These are phyloP conservation scores for Dendryphion nanum DNA, from an alignment of 2,329 filamentous ascomycete species.

Conservation along the genomic window DNA sequence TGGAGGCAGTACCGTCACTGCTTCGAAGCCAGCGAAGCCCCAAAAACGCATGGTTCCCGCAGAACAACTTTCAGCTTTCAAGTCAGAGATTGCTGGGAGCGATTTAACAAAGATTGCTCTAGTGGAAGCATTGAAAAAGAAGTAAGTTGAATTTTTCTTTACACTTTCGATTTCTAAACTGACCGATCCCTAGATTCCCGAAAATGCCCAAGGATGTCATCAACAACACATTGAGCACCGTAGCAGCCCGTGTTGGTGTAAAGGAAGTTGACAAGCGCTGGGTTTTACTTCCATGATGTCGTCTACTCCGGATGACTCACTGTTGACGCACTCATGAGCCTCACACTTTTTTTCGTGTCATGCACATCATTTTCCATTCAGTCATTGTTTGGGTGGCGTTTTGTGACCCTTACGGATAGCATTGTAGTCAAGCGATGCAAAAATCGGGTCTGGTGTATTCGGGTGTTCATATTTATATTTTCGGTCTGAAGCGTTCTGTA, in stretches of 20 bases:
- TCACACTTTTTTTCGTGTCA: no score
- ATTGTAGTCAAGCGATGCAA: no score
- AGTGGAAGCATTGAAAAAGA: slow-evolving; percentile 71
- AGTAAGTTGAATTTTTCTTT: slow-evolving; percentile 36
- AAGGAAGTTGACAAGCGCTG: slow-evolving; percentile 66
- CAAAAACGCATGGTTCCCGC: slow-evolving; percentile 53
- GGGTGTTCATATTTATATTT: no score
- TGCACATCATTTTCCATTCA: no score
- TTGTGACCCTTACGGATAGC: no score
- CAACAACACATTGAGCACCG: slow-evolving; percentile 64
- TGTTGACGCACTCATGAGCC: no score
- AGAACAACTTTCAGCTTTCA: slow-evolving; percentile 66
- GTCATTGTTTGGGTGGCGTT: no score
- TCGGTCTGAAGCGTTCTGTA: no score
- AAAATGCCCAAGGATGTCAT: slow-evolving; percentile 69
- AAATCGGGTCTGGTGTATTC: no score
- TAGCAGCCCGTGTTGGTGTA: slow-evolving; percentile 63
- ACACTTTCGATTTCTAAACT: slow-evolving; percentile 1
- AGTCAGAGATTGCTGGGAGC: slow-evolving; percentile 65
- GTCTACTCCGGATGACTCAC: no score
- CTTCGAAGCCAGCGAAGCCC: slow-evolving; percentile 36
- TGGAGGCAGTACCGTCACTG: slow-evolving; percentile 13
- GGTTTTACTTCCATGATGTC: no score
- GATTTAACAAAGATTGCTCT: slow-evolving; percentile 73
- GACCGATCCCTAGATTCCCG: slow-evolving; percentile 55